Evolutionary conservation across 1,284 basidiomycete genomes (phyloP).

Genomic region (Tylopilus orsonianus): DNA sequence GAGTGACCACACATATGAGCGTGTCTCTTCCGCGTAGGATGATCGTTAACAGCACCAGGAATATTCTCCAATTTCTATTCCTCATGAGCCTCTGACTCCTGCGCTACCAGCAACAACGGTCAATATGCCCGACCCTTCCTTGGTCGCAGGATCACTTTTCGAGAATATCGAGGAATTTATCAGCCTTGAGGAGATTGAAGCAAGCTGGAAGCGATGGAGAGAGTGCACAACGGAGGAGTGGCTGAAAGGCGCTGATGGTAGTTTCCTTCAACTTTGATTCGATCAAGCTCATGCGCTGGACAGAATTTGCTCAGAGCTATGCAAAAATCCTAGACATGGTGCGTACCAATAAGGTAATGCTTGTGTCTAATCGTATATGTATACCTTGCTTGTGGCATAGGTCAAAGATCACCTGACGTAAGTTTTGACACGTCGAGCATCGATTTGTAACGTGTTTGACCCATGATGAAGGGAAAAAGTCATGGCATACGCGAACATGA

Average conservation of each 20-base stretch:
- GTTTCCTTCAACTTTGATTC: neutral
- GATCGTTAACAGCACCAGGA: constrained; percentile 11
- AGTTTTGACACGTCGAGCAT: neutral
- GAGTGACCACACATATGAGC: constrained; percentile 2
- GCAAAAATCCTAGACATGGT: constrained; percentile 28
- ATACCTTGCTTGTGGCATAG: constrained; percentile 11
- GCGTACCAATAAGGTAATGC: constrained; percentile 5
- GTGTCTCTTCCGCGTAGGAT: neutral
- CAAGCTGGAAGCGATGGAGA: constrained; percentile 29
- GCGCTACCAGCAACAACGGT: constrained; percentile 2
- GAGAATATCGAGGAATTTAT: constrained; percentile 21
- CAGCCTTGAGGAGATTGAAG: constrained; percentile 20
- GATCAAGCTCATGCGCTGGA: constrained; percentile 5
- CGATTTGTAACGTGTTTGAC: constrained; percentile 1
- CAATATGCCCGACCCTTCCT: constrained; percentile 8
- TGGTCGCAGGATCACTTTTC: constrained; percentile 20
- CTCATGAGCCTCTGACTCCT: constrained; percentile 19
- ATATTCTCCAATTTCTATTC: constrained; percentile 27
- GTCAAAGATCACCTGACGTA: constrained; percentile 33
- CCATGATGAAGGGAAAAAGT: constrained; percentile 19
- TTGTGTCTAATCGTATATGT: constrained; percentile 1
- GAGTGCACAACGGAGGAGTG: constrained; percentile 33
- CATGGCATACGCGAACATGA: constrained; percentile 18
- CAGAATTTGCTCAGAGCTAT: constrained; percentile 25
- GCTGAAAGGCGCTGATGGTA: constrained; percentile 34